phyloP scores from a whole-genome alignment of 345 rosid species.

The Syzygium aromaticum region DNA sequence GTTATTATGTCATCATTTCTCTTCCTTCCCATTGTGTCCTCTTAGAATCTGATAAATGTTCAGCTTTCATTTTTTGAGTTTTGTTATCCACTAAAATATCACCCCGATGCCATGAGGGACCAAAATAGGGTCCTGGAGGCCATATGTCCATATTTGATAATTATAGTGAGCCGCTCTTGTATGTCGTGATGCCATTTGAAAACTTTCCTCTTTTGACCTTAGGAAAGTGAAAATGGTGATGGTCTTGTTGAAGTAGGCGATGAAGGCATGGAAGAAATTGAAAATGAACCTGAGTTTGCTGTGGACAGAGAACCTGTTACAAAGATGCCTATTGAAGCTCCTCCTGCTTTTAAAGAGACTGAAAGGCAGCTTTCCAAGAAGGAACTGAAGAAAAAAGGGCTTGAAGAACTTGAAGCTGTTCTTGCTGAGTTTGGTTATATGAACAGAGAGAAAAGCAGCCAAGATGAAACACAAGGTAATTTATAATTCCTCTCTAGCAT shows the following conservation, averaged over 20 bases:
- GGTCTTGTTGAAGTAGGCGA: constrained; percentile 37
- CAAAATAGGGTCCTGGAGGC: background rate
- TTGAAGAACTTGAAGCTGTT: constrained; percentile 55
- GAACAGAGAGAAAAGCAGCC: constrained; percentile 14
- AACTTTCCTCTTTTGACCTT: background rate
- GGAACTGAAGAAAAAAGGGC: constrained; percentile 54
- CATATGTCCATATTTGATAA: background rate
- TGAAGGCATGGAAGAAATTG: constrained; percentile 47
- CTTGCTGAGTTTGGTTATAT: constrained; percentile 40
- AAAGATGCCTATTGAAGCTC: constrained; percentile 21
- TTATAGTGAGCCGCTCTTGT: background rate
- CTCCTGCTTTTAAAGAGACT: constrained; percentile 21
- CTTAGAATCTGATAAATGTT: background rate
- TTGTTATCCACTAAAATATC: background rate
- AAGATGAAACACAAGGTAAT: constrained; percentile 32
- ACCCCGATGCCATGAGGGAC: background rate
- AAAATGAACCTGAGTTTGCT: constrained; percentile 20
- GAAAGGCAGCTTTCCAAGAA: constrained; percentile 55
- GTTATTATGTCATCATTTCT: no score
- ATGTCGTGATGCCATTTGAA: background rate
- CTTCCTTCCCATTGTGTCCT: background rate
- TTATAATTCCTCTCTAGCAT: background rate
- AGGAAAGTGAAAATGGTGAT: constrained; percentile 49
- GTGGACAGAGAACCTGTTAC: constrained; percentile 12
- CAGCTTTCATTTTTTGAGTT: background rate